Percentiles rank a stretch among this genome's conserved stretches.
phyloP scores from a whole-genome alignment of 2,329 filamentous ascomycete genomes.

The Colletotrichum echinochloae region DNA sequence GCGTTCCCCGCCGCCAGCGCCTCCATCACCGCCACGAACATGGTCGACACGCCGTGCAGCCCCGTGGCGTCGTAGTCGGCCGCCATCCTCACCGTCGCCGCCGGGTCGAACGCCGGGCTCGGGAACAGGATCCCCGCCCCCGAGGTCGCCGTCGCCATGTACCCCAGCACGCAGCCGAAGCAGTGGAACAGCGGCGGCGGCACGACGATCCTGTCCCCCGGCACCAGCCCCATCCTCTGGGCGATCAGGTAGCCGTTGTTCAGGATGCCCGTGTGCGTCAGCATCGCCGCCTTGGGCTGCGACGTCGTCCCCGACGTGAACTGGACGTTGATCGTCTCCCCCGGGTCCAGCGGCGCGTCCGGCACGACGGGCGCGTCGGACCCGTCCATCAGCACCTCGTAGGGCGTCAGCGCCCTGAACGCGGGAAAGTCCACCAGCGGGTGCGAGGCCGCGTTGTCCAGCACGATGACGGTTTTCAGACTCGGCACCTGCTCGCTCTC shows the following conservation, averaged over 20 bases:
- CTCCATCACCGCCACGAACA: conserved; percentile 91
- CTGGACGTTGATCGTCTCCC: conserved; percentile 92
- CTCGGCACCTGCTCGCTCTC: conserved; percentile 70
- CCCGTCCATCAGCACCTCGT: conserved; percentile 54
- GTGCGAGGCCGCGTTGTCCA: conserved; percentile 77
- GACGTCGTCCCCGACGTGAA: conserved; percentile 98
- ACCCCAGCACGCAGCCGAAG: conserved; percentile 92
- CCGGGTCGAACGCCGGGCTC: conserved; percentile 85
- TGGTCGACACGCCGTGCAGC: conserved; percentile 92
- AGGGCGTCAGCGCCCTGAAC: conserved; percentile 59
- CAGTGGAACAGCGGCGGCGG: conserved; percentile 91
- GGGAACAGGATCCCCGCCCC: conserved; percentile 88
- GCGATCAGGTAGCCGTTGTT: conserved; percentile 93
- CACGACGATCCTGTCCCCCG: conserved; percentile 82
- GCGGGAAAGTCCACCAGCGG: conserved; percentile 56
- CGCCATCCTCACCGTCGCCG: conserved; percentile 72
- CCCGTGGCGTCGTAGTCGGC: conserved; percentile 67
- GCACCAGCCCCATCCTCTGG: conserved; percentile 82
- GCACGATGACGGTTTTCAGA: conserved; percentile 76
- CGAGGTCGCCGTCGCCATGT: conserved; percentile 90
- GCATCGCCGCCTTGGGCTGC: conserved; percentile 89
- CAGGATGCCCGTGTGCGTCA: conserved; percentile 86
- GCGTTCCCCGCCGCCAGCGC: conserved; percentile 65
- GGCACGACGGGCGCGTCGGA: conserved; percentile 54
- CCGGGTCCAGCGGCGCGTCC: conserved; percentile 61